phyloP scores from a whole-genome alignment of 2,329 filamentous ascomycete genomes.

The Colletotrichum sp. region DNA sequence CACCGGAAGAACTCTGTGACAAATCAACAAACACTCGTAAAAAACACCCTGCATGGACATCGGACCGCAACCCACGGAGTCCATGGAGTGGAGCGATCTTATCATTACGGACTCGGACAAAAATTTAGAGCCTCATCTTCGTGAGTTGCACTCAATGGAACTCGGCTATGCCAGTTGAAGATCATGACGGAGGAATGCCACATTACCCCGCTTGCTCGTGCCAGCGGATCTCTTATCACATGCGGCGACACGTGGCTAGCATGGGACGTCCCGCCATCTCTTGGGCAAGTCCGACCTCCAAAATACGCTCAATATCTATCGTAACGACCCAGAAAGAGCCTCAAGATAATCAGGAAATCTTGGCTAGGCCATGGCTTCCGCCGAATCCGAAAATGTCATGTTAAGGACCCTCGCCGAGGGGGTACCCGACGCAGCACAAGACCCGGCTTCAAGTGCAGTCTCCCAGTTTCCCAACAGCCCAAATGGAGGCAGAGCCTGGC shows the following conservation, averaged over 20 bases:
- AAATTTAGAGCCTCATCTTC: accelerated
- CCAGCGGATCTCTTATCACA: background rate
- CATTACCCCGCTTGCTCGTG: background rate
- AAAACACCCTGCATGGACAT: too few species aligned
- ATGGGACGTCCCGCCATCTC: background rate
- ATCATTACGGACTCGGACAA: background rate
- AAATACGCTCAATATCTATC: background rate
- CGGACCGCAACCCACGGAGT: background rate
- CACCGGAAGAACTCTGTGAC: too few species aligned
- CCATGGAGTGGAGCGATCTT: background rate
- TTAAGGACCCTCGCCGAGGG: background rate
- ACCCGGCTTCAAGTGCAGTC: background rate
- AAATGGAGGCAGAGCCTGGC: conserved; percentile 47
- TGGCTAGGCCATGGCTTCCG: background rate
- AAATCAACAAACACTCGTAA: too few species aligned
- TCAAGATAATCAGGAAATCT: background rate
- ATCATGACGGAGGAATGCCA: background rate
- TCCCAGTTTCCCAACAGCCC: background rate
- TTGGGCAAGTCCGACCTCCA: background rate
- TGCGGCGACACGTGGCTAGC: background rate
- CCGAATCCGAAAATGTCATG: background rate
- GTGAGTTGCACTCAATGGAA: background rate
- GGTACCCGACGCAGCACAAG: background rate
- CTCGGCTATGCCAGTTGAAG: background rate
- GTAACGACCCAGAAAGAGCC: accelerated